Conservation (phyloP, 2,329 filamentous ascomycete species). For the Nothopassalora personata region DNA sequence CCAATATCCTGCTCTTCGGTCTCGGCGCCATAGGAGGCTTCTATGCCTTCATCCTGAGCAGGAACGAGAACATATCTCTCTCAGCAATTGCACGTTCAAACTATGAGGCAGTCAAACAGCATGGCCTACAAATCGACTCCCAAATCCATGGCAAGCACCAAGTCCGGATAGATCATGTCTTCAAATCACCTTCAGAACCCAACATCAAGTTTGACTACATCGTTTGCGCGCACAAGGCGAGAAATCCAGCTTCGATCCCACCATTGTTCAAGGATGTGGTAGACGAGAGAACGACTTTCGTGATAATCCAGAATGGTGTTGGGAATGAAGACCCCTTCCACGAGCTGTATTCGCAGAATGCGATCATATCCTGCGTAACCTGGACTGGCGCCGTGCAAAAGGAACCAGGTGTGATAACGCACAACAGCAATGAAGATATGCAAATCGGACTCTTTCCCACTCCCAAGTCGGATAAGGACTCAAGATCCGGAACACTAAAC, state of each 20-base stretch:
- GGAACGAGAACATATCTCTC: slow-evolving; percentile 37
- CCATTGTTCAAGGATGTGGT: slow-evolving; percentile 38
- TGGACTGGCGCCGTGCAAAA: slow-evolving; percentile 52
- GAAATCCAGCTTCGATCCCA: slow-evolving; percentile 34
- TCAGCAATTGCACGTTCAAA: slow-evolving; percentile 45
- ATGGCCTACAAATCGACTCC: slow-evolving; percentile 41
- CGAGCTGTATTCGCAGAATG: slow-evolving; percentile 44
- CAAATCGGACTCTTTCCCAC: slow-evolving; percentile 52
- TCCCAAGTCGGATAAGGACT: slow-evolving; percentile 11
- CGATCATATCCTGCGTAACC: slow-evolving; percentile 52
- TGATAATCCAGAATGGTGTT: slow-evolving; percentile 60
- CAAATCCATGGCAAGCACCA: slow-evolving; percentile 38
- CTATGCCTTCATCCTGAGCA: slow-evolving; percentile 51
- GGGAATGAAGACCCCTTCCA: slow-evolving; percentile 55
- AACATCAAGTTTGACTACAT: slow-evolving; percentile 42
- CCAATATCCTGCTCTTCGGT: slow-evolving; percentile 47
- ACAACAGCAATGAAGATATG: slow-evolving; percentile 51
- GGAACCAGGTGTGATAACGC: slow-evolving; percentile 46
- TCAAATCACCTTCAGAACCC: slow-evolving; percentile 34
- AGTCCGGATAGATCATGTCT: slow-evolving; percentile 35
- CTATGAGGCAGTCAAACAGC: slow-evolving; percentile 38
- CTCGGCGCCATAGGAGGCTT: slow-evolving; percentile 55
- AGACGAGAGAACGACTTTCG: slow-evolving; percentile 47
- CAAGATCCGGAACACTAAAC: slow-evolving; percentile 38
- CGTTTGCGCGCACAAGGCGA: slow-evolving; percentile 44